Conservation (phyloP, 139 green algal genomes). For the Picochlorum sp. region DNA sequence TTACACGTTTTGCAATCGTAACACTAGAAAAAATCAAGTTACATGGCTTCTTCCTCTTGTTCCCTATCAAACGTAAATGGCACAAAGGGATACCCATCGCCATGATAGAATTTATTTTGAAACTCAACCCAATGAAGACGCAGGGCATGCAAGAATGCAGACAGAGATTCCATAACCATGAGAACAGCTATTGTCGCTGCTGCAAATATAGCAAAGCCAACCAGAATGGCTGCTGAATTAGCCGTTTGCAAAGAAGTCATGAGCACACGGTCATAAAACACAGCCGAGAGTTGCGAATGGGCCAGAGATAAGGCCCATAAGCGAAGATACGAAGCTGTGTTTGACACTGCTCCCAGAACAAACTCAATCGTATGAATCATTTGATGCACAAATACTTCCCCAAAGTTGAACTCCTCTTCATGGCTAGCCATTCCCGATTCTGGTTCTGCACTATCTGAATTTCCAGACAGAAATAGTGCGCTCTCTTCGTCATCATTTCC, state of each 20-base stretch:
- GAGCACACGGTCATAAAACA: slow-evolving; percentile 93
- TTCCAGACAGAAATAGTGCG: neutral
- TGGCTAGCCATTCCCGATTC: neutral
- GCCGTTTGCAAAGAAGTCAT: slow-evolving; percentile 54
- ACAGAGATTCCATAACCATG: slow-evolving; percentile 97
- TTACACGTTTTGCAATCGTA: no score
- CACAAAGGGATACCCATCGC: slow-evolving; percentile 79
- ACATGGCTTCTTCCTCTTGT: slow-evolving; percentile 23
- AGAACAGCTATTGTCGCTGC: slow-evolving; percentile 89
- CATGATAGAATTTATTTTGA: slow-evolving; percentile 75
- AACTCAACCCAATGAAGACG: slow-evolving; percentile 97
- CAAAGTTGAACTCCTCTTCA: slow-evolving; percentile 76
- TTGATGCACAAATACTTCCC: slow-evolving; percentile 82
- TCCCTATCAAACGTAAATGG: slow-evolving; percentile 70
- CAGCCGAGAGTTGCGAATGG: slow-evolving; percentile 85
- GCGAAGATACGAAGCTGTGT: slow-evolving; percentile 97
- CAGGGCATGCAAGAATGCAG: slow-evolving; percentile 95
- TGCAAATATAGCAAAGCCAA: slow-evolving; percentile 83
- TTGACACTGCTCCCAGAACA: slow-evolving; percentile 95
- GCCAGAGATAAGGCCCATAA: slow-evolving; percentile 95
- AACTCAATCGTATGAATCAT: slow-evolving; percentile 99
- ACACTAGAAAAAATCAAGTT: neutral
- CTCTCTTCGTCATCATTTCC: neutral
- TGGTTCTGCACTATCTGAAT: neutral
- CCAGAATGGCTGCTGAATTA: slow-evolving; percentile 40